Evolutionary conservation across 257 asterid species (phyloP).

Genomic region (Salvia miltiorrhiza): DNA sequence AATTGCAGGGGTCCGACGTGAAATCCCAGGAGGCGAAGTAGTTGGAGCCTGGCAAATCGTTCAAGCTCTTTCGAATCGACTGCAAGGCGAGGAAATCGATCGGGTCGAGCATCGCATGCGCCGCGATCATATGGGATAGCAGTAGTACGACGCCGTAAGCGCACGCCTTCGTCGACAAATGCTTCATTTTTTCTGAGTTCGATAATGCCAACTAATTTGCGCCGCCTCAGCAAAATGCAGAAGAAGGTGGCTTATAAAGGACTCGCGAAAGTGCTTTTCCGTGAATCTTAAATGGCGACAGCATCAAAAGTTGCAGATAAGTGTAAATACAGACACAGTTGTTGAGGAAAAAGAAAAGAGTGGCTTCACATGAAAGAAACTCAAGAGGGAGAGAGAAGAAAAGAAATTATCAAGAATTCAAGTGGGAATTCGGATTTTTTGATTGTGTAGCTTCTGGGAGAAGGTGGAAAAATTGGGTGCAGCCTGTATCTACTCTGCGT

Average conservation of each 20-base stretch:
- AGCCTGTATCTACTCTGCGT: conserved; percentile 10
- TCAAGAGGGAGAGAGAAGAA: background rate
- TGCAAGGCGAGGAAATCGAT: conserved; percentile 86
- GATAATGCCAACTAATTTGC: background rate
- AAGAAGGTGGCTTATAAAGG: conserved; percentile 33
- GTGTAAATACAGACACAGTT: conserved; percentile 13
- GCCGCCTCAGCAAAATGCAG: conserved; percentile 3
- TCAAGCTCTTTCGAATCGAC: conserved; percentile 55
- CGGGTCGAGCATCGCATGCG: conserved; percentile 68
- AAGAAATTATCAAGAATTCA: background rate
- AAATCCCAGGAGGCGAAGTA: conserved; percentile 86
- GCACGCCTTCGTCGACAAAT: background rate
- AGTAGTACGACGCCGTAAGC: conserved; percentile 20
- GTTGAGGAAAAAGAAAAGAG: conserved; percentile 17
- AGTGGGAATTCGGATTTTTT: background rate
- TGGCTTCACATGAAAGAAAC: conserved; percentile 68
- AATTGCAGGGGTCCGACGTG: conserved; percentile 83
- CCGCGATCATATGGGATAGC: conserved; percentile 14
- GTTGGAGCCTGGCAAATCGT: conserved; percentile 78
- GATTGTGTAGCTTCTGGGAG: conserved; percentile 35
- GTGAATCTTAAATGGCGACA: conserved; percentile 63
- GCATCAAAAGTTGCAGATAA: conserved; percentile 41
- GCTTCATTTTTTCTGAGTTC: conserved; percentile 12
- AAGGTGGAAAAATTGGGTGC: conserved; percentile 35
- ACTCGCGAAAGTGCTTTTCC: conserved; percentile 41